These are phyloP conservation scores for Colletotrichum brevisporum DNA, from an alignment of 2,329 filamentous ascomycete species.

Conservation along the genomic window DNA sequence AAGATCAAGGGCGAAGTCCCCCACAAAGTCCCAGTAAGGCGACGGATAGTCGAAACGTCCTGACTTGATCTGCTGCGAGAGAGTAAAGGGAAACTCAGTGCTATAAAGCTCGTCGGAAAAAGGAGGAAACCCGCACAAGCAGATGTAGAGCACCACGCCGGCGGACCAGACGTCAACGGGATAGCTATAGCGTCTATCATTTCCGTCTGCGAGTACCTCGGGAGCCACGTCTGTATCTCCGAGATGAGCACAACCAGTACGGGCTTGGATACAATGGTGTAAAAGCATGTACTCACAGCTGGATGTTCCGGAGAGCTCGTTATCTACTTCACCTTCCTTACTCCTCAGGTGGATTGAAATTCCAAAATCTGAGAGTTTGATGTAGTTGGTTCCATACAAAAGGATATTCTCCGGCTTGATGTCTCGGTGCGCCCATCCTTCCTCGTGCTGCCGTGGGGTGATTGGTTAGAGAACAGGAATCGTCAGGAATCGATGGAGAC, in stretches of 20 bases:
- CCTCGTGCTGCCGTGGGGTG: neutral
- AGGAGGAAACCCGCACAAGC: slow-evolving; percentile 94
- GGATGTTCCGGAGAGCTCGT: neutral
- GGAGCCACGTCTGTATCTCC: neutral
- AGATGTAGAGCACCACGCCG: slow-evolving; percentile 98
- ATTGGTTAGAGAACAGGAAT: neutral
- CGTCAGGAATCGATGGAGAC: neutral
- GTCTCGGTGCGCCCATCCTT: neutral
- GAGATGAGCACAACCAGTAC: no score
- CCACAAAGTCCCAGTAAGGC: slow-evolving; percentile 83
- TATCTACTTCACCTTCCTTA: neutral
- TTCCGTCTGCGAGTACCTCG: neutral
- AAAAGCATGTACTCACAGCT: neutral
- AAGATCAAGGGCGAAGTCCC: slow-evolving; percentile 84
- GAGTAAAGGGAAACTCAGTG: slow-evolving; percentile 83
- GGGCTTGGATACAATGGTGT: no score
- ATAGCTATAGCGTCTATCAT: neutral
- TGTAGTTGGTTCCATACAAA: neutral
- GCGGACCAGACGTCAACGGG: slow-evolving; percentile 80
- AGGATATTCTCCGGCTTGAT: neutral
- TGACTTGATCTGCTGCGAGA: slow-evolving; percentile 90
- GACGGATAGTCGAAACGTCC: slow-evolving; percentile 94
- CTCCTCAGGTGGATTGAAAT: neutral
- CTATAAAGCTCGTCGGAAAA: slow-evolving; percentile 94
- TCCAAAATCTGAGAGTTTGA: neutral